Base-by-base conservation (phyloP, 106 monocot species). In the Gastrodia elata region DNA sequence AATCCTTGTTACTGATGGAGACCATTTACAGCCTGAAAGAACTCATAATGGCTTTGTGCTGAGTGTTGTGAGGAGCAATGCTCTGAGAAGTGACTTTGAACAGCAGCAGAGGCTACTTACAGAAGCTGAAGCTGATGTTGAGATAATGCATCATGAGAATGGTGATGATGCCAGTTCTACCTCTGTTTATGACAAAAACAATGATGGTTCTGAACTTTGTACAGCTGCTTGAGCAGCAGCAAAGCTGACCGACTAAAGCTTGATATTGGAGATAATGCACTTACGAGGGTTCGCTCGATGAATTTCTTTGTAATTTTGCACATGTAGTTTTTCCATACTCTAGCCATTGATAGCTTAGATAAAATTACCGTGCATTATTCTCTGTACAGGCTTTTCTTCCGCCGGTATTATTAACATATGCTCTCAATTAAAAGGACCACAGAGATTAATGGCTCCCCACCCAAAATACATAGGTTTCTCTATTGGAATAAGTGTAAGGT, bases 21-120 rank as follows among this genome's bases (percentile, higher is more conserved):
- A 97, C 70, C 64, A 93, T 16, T 67, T 97, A 84, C 87, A 88
- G 40, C 90, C 93, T 11, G 96, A 90, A 73, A 86, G 85, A 76
- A 84, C 77, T 38, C 38, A 81, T n/a, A 86, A 84, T 70, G 90
- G 96, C 13, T 84, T 97, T 70, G 73, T 93, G 41, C 84, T 93
- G 27, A 92, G 84, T 82, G 82, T 90, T n/a, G 81, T 93, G 55
- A 93, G 39, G 79, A 92, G 79, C 72, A 88, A 93, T 41, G 75
- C 40, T 39, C 28, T 90, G 4, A 82, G 68, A 4, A 68, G 72
- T 27, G 83, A 83, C 15, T 15, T 6, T 34, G 80, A 83, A 22
- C 69, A 72, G 13, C 74, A 74, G 22, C 56, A 36, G 22, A 26
- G 8, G 25, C 46, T 39, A 9, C 26, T 37, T 42, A 38, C 30